Base-by-base conservation (phyloP, 768 basidiomycete species). In the Calocybe indica region DNA sequence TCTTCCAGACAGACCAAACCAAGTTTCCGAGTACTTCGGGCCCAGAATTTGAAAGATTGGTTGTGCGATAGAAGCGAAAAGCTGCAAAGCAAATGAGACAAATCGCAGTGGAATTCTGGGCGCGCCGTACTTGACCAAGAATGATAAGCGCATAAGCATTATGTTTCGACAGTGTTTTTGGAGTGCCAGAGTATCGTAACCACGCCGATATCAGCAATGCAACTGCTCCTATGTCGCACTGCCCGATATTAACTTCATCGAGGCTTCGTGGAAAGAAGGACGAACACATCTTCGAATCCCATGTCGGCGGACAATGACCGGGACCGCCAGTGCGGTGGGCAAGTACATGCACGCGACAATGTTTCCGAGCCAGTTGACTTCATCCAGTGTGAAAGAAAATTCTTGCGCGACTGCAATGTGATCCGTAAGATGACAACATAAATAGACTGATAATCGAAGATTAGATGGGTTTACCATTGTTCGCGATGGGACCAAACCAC, bases 401-500 rank as follows among this genome's bases (percentile, higher is more conserved):
- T 86, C 80, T 3, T 57, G 54, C 8, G 78, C 74, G 55, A 76
- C 86, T 89, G 52, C n/a, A 51, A 31, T 40, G 37, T 37, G 30
- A 33, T 31, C n/a, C 47, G 7, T 38, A n/a, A 37, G 36, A 15
- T 33, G 40, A 41, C 29, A 29, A 33, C 11, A 29, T 9, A 5
- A n/a, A 12, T 6, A 8, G 15, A 31, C 9, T 41, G 29, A 36
- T 36, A 22, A 50, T 10, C 22, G 22, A 22, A 22, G 4, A 22
- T 22, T 22, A 22, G 22, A 22, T 22, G 22, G 22, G 22, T 22
- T 37, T 41, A 89, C 88, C 71, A 55, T 82, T 61, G 37, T 80
- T 81, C 0, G 89, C 70, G 46, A 93, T 91, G 3, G 90, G 86
- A 3, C 89, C 88, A 56, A 92, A 92, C 88, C 88, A 92, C 3